A percentile compares a stretch with the other conserved stretches of the same genome.
Conservation (phyloP, 1,284 basidiomycete species). For the Polyporus tsugae region DNA sequence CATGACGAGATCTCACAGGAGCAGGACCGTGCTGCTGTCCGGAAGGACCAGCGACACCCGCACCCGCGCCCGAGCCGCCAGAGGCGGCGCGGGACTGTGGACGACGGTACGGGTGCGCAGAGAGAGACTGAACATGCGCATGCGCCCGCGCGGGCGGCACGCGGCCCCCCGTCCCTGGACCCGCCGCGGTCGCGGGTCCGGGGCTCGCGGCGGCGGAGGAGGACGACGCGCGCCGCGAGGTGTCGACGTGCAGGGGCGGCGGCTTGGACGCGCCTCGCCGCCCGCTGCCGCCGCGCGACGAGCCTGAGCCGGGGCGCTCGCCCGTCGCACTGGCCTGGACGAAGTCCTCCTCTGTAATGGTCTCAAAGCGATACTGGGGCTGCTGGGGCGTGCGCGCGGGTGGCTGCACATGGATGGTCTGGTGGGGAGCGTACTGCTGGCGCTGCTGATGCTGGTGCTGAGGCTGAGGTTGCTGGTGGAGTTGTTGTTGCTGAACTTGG, state of each 20-base stretch:
- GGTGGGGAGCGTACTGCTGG: constrained; percentile 27
- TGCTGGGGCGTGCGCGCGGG: constrained; percentile 25
- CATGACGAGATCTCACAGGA: constrained; percentile 34
- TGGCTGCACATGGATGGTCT: constrained; percentile 37
- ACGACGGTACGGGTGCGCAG: constrained; percentile 41
- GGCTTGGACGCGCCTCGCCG: constrained; percentile 34
- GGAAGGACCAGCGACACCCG: constrained; percentile 14
- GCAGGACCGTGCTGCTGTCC: constrained; percentile 25
- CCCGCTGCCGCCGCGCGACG: constrained; percentile 17
- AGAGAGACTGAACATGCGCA: constrained; percentile 27
- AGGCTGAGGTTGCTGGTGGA: constrained; percentile 25
- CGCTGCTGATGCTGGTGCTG: constrained; percentile 20
- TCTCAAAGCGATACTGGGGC: constrained; percentile 42
- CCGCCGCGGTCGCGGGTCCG: constrained; percentile 31
- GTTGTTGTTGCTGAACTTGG: constrained; percentile 21
- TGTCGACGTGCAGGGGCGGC: constrained; percentile 33
- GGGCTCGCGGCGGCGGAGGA: constrained; percentile 27
- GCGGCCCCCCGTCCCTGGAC: constrained; percentile 31
- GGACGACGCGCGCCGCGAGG: constrained; percentile 30
- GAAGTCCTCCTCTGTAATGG: constrained; percentile 40
- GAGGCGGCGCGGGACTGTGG: constrained; percentile 35
- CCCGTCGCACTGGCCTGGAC: constrained; percentile 26
- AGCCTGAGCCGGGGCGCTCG: constrained; percentile 23
- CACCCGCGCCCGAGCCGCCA: constrained; percentile 21
- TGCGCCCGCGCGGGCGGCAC: constrained; percentile 34